Conservation (phyloP, 768 basidiomycete genomes). For the Sistotremastrum suecicum region DNA sequence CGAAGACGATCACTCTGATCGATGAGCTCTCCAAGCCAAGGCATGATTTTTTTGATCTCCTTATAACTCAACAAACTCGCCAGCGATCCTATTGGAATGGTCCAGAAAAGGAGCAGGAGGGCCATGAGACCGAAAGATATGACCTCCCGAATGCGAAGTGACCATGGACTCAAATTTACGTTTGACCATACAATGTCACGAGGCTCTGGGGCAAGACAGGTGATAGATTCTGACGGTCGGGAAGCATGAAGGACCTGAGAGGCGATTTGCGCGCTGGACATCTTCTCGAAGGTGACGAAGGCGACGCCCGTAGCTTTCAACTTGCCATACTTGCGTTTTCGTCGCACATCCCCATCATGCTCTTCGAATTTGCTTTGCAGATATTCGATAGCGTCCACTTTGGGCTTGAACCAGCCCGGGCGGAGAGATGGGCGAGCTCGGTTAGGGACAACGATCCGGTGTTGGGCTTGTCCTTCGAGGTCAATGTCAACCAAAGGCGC, state of each 20-base stretch:
- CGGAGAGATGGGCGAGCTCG: slow-evolving; percentile 64
- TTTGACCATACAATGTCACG: slow-evolving; percentile 94
- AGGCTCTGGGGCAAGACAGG: slow-evolving; percentile 79
- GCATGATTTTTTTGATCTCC: slow-evolving; percentile 82
- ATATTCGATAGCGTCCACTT: slow-evolving; percentile 83
- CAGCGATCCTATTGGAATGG: slow-evolving; percentile 78
- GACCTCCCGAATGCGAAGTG: slow-evolving; percentile 50
- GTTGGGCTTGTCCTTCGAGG: slow-evolving; percentile 39
- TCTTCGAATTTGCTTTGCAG: slow-evolving; percentile 68
- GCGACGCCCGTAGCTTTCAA: slow-evolving; percentile 76
- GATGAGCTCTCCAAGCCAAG: slow-evolving; percentile 78
- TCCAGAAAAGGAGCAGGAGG: slow-evolving; percentile 79
- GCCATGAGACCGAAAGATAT: slow-evolving; percentile 57
- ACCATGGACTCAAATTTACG: slow-evolving; percentile 49
- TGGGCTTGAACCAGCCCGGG: slow-evolving; percentile 56
- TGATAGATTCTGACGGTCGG: slow-evolving; percentile 48
- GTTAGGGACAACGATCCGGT: slow-evolving; percentile 59
- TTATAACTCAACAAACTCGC: slow-evolving; percentile 82
- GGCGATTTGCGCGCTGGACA: slow-evolving; percentile 91
- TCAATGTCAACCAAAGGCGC: slow-evolving; percentile 28
- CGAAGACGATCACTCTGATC: slow-evolving; percentile 67
- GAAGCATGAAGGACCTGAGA: slow-evolving; percentile 71
- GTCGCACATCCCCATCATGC: slow-evolving; percentile 73
- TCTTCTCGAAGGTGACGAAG: slow-evolving; percentile 94
- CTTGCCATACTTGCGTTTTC: slow-evolving; percentile 51